phyloP scores from a whole-genome alignment of 768 basidiomycete species.

The Russula foetens region DNA sequence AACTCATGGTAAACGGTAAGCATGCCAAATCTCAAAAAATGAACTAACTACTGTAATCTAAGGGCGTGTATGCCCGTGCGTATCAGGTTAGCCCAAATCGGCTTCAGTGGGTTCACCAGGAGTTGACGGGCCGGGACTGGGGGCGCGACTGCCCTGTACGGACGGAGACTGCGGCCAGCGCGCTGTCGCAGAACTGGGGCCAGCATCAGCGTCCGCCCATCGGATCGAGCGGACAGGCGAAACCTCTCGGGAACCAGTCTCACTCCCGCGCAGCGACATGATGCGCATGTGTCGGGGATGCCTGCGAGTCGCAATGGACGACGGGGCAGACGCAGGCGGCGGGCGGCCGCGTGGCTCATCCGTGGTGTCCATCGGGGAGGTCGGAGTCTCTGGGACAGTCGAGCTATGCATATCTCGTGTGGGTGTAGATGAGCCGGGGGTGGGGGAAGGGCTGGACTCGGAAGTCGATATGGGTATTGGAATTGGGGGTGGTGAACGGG shows the following conservation, averaged over 20 bases:
- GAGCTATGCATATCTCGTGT: background rate
- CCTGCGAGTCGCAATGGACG: slow-evolving; percentile 10
- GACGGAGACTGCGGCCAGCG: slow-evolving; percentile 14
- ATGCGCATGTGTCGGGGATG: slow-evolving; percentile 25
- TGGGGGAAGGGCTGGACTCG: background rate
- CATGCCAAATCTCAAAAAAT: too few relatives aligned
- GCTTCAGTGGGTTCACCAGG: background rate
- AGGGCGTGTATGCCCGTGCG: background rate
- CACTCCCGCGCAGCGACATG: slow-evolving; percentile 25
- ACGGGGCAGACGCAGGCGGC: slow-evolving; percentile 7
- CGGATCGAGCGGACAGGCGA: slow-evolving; percentile 43
- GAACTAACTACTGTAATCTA: background rate
- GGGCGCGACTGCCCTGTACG: slow-evolving; percentile 8
- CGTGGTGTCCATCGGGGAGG: background rate
- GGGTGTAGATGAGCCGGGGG: slow-evolving; percentile 16
- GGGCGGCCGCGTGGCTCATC: slow-evolving; percentile 22
- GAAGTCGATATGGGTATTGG: background rate
- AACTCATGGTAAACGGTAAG: too few relatives aligned
- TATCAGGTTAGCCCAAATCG: background rate
- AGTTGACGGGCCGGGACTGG: slow-evolving; percentile 4
- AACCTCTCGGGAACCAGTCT: slow-evolving; percentile 29
- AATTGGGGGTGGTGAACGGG: background rate
- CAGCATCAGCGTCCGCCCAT: slow-evolving; percentile 32
- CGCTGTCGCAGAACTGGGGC: slow-evolving; percentile 17
- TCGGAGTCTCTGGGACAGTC: background rate